Percentiles rank a stretch among this genome's conserved stretches.
phyloP scores from a whole-genome alignment of 2,329 filamentous ascomycete genomes.

The Penicillium sp. region DNA sequence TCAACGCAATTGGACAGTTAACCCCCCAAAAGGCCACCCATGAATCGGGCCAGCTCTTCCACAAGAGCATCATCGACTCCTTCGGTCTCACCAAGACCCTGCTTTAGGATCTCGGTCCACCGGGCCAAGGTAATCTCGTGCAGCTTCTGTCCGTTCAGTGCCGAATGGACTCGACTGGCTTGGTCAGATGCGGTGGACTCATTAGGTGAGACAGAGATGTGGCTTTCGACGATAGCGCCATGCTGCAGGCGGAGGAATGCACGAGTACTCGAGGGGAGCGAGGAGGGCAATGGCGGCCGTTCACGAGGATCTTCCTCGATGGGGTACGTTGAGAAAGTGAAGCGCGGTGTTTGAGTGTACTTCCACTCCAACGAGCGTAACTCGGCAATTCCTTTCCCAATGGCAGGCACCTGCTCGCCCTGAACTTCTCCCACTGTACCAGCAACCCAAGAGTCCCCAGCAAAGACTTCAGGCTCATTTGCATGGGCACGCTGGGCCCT shows the following conservation, averaged over 20 bases:
- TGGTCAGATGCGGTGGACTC: constrained; percentile 32
- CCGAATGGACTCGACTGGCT: constrained; percentile 31
- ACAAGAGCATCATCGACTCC: constrained; percentile 14
- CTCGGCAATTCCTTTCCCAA: constrained; percentile 58
- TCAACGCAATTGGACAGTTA: neutral
- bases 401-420: constrained; percentile 48
- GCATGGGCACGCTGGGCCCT: constrained; percentile 34
- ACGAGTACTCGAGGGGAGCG: constrained; percentile 47
- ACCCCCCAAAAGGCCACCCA: constrained; percentile 29
- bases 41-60: constrained; percentile 26
- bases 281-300: constrained; percentile 51
- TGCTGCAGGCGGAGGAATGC: constrained; percentile 43
- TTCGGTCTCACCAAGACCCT: constrained; percentile 16
- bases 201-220: constrained; percentile 40
- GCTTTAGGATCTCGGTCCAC: constrained; percentile 28
- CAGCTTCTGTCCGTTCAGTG: constrained; percentile 43
- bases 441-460: constrained; percentile 37
- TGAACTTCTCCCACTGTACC: constrained; percentile 53
- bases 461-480: constrained; percentile 33
- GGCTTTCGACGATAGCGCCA: constrained; percentile 41
- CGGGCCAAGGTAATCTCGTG: constrained; percentile 46
- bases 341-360: constrained; percentile 81
- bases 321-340: constrained; percentile 65
- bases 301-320: constrained; percentile 58
- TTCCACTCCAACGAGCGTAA: constrained; percentile 64